Percentiles rank a stretch among this genome's conserved stretches.
These are phyloP conservation scores for Epipyxis sp. DNA, from an alignment of 108 stramenopile genomes.

Conservation along the genomic window DNA sequence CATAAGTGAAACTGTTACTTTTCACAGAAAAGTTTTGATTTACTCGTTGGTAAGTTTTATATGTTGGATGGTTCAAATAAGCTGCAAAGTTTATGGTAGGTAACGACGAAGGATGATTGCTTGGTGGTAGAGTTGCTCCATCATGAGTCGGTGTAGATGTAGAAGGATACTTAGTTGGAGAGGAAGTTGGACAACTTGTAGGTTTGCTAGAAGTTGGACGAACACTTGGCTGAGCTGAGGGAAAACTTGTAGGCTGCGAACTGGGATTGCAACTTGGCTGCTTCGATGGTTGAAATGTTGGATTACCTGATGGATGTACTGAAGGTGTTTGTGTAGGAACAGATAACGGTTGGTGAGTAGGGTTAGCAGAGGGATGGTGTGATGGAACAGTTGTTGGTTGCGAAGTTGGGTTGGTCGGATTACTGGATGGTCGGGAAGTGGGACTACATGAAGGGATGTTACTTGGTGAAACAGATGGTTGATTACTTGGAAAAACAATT, in stretches of 20 bases:
- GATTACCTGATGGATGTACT: neutral
- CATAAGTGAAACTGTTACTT: neutral
- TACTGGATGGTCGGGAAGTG: no score
- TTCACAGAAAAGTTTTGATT: neutral
- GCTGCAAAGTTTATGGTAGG: neutral
- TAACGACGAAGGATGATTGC: neutral
- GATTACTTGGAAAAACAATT: no score
- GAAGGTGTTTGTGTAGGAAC: neutral
- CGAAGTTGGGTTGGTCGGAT: no score
- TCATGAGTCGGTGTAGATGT: neutral
- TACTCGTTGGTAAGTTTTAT: neutral
- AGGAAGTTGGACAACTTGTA: neutral
- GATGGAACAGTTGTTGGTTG: neutral
- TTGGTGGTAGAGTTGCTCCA: neutral
- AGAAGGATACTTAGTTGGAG: neutral
- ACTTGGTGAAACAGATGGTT: no score
- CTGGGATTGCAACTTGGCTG: neutral
- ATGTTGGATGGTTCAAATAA: neutral
- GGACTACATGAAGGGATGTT: no score
- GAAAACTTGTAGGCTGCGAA: neutral
- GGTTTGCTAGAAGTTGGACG: conserved; percentile 6
- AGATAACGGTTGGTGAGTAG: neutral
- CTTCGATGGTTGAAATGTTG: neutral
- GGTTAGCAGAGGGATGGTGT: neutral
- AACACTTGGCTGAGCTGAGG: neutral